phyloP scores from a whole-genome alignment of 2,329 filamentous ascomycete genomes.

The Colletotrichum sansevieriae region DNA sequence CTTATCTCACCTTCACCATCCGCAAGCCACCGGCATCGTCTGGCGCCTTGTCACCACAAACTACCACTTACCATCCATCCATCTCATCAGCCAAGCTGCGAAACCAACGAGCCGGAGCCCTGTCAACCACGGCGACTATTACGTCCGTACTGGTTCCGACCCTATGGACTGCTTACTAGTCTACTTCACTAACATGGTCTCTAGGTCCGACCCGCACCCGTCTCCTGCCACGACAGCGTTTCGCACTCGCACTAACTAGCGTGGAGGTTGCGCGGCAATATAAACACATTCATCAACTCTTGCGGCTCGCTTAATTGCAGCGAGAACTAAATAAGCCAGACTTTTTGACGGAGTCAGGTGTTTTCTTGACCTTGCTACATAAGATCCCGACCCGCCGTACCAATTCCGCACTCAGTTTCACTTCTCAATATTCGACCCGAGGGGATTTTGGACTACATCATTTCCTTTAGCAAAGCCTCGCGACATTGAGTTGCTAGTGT shows the following conservation, averaged over 20 bases:
- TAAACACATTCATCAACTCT: not conserved
- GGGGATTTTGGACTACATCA: too few species aligned
- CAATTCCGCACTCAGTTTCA: not conserved
- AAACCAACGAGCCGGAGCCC: not conserved
- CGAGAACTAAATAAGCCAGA: not conserved
- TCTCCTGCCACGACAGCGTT: constrained; percentile 15
- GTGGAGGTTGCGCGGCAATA: constrained; percentile 5
- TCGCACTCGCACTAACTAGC: constrained; percentile 12
- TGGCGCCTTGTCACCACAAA: not conserved
- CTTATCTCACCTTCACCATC: not conserved
- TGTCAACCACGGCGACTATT: constrained; percentile 15
- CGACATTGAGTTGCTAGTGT: too few species aligned
- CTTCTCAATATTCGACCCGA: too few species aligned
- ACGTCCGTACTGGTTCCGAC: constrained; percentile 26
- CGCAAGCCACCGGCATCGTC: not conserved
- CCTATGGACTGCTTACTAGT: not conserved
- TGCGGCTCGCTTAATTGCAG: constrained; percentile 4
- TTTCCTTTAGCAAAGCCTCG: too few species aligned
- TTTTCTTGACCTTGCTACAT: not conserved
- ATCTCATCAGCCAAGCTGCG: not conserved
- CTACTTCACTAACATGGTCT: not conserved
- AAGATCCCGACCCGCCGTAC: not conserved
- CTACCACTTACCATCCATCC: not conserved
- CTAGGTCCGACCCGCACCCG: constrained; percentile 1
- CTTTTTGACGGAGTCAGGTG: too few species aligned